A percentile compares a stretch with the other conserved stretches of the same genome.
phyloP scores from a whole-genome alignment of 352 stramenopile genomes.

The Pythium chondricola region DNA sequence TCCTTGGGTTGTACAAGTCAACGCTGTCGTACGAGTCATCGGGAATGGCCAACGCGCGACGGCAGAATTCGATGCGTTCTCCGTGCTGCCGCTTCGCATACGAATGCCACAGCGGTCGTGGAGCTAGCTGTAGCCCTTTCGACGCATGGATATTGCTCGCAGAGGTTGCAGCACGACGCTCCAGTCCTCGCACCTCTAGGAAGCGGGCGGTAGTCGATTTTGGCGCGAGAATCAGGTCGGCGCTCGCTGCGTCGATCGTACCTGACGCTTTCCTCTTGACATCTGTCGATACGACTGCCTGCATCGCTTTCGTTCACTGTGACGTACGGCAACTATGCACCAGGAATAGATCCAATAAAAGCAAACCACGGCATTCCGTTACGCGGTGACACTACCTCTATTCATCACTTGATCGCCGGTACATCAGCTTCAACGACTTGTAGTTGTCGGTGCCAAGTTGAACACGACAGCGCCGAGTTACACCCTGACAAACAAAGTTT shows the following conservation, averaged over 20 bases:
- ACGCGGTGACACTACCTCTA: no score
- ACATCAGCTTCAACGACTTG: no score
- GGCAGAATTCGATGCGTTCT: conserved; percentile 19
- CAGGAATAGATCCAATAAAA: no score
- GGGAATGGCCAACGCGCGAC: conserved; percentile 27
- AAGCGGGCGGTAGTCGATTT: conserved; percentile 10
- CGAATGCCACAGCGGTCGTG: conserved; percentile 22
- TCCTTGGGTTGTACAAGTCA: conserved; percentile 50
- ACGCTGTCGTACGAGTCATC: conserved; percentile 37
- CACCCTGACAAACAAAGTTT: no score
- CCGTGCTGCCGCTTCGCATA: conserved; percentile 40
- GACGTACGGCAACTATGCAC: no score
- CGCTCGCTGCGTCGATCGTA: not conserved
- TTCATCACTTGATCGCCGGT: no score
- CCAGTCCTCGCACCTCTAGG: conserved; percentile 9
- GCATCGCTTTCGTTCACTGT: no score
- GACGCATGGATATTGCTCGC: not conserved
- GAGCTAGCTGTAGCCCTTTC: not conserved
- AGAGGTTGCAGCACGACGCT: not conserved
- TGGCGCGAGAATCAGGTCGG: not conserved
- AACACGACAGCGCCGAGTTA: no score
- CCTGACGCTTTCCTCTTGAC: not conserved
- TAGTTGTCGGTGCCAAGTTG: no score
- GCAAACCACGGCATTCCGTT: no score
- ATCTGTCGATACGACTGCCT: no score